phyloP scores from a whole-genome alignment of 495 filamentous ascomycete genomes.

The Hypomontagnella monticulosa region DNA sequence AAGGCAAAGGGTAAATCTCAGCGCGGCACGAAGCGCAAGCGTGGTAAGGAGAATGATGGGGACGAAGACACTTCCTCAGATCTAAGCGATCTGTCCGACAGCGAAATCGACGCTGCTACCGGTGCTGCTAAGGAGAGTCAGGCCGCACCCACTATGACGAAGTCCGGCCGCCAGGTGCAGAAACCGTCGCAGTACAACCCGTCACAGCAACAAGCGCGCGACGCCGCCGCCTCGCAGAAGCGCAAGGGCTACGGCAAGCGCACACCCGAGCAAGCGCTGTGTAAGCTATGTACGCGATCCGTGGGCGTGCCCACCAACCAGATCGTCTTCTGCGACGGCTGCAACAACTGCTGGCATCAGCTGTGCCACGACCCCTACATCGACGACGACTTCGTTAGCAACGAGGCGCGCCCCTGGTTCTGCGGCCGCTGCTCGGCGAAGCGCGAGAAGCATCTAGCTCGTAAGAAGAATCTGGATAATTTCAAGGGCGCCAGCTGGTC shows the following conservation, averaged over 20 bases:
- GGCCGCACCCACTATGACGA: conserved; percentile 73
- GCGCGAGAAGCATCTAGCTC: conserved; percentile 56
- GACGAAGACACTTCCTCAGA: conserved; percentile 48
- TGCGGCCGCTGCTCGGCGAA: conserved; percentile 72
- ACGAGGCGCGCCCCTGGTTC: conserved; percentile 76
- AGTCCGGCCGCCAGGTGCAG: conserved; percentile 83
- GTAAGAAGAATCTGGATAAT: conserved; percentile 44
- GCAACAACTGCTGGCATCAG: conserved; percentile 90
- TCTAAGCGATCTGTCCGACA: conserved; percentile 51
- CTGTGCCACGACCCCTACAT: conserved; percentile 89
- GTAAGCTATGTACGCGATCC: conserved; percentile 80
- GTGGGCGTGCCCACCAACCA: conserved; percentile 79
- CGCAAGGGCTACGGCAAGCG: conserved; percentile 58
- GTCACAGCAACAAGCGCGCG: conserved; percentile 53
- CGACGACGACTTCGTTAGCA: conserved; percentile 69
- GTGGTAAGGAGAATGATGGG: conserved; percentile 54
- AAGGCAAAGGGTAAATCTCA: conserved; percentile 33
- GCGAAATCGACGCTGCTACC: conserved; percentile 57
- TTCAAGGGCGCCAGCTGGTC: conserved; percentile 56
- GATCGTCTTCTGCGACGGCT: conserved; percentile 96
- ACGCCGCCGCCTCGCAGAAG: conserved; percentile 46
- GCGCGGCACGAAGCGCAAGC: conserved; percentile 59
- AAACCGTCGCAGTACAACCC: conserved; percentile 78
- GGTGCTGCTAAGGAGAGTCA: conserved; percentile 47
- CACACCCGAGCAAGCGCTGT: conserved; percentile 64